Conservation (phyloP, 2,329 filamentous ascomycete species). For the Fusarium virguliforme region DNA sequence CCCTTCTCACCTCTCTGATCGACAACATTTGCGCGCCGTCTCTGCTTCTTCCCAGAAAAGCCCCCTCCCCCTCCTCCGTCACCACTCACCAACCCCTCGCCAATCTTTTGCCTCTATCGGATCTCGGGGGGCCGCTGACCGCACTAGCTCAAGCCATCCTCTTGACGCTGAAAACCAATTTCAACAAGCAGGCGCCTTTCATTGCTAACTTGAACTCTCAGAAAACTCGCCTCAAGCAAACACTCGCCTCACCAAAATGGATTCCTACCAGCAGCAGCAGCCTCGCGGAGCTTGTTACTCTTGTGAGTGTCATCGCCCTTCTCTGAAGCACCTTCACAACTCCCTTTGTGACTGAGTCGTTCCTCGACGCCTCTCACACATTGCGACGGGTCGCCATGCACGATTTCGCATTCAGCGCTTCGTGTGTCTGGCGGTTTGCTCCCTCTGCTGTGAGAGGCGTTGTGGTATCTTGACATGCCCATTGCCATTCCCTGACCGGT, state of each 20-base stretch:
- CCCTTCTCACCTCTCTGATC: slow-evolving; percentile 18
- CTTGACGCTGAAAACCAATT: slow-evolving; percentile 23
- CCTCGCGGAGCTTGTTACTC: slow-evolving; percentile 67
- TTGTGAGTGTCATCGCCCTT: slow-evolving; percentile 59
- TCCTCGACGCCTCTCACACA: background rate
- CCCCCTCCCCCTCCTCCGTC: slow-evolving; percentile 34
- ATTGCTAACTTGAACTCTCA: slow-evolving; percentile 35
- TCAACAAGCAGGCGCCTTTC: slow-evolving; percentile 2
- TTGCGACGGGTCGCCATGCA: slow-evolving; percentile 8
- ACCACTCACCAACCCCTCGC: slow-evolving; percentile 45
- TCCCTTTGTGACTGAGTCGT: background rate
- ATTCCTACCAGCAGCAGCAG: slow-evolving; percentile 49
- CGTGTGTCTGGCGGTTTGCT: slow-evolving; percentile 9
- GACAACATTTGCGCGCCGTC: slow-evolving; percentile 24
- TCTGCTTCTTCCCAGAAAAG: slow-evolving; percentile 22
- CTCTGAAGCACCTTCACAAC: background rate
- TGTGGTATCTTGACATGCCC: slow-evolving; percentile 16
- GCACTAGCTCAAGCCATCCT: slow-evolving; percentile 35
- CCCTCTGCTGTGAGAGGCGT: background rate
- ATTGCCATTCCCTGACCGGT: slow-evolving; percentile 7
- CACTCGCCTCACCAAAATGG: slow-evolving; percentile 58
- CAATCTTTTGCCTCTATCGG: slow-evolving; percentile 51
- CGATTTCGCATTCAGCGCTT: slow-evolving; percentile 6
- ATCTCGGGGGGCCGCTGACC: slow-evolving; percentile 41
- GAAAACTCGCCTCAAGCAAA: slow-evolving; percentile 30